Evolutionary conservation across 2,329 filamentous ascomycete genomes (phyloP), one percentile per base, ranked within the genome.

Genomic region (Aphanocladium album): DNA sequence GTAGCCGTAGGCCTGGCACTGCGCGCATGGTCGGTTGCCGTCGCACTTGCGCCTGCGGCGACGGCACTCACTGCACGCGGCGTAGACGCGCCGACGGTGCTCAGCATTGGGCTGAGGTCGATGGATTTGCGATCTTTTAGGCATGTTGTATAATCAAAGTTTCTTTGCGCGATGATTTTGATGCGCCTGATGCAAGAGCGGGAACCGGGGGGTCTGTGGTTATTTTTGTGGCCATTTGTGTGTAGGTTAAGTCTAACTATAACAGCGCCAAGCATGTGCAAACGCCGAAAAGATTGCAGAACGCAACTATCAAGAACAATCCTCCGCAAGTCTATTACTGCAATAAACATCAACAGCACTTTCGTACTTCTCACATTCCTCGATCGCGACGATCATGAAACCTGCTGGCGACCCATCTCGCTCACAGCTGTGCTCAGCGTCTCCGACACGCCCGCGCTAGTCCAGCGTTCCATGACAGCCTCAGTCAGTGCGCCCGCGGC

Each of bases 21-120:
- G 61, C 7, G 55, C 39, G 52, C 63, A 65, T 1, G 63, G 63
- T 17, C 49, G 47, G 21, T 37, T 37, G 23, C 63, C 63, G 41
- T 65, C 63, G 27, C 64, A 65, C 47, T 65, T 65, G 30, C 64
- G 61, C 33, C 64, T 55, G 5, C 64, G 62, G 23, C 64, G 49
- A 1, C 64, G 60, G 35, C 64, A 65, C n/a, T 61, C 54, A 5
- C 27, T 45, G 21, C 62, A 63, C 5, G 62, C 62, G 33, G 62
- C 62, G 55, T 61, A 63, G 14, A 59, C 62, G 25, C 62, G 51
- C 12, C 51, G 53, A 16, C 62, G 27, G 23, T 33, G 49, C 8
- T 61, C 25, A 17, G 45, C 37, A 11, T 47, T 57, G 17, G 60
- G 46, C 47, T 45, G 60, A 7, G 37, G 45, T 37, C 46, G 45